phyloP scores from a whole-genome alignment of 495 filamentous ascomycete genomes.

The Aspergillus avenaceus region DNA sequence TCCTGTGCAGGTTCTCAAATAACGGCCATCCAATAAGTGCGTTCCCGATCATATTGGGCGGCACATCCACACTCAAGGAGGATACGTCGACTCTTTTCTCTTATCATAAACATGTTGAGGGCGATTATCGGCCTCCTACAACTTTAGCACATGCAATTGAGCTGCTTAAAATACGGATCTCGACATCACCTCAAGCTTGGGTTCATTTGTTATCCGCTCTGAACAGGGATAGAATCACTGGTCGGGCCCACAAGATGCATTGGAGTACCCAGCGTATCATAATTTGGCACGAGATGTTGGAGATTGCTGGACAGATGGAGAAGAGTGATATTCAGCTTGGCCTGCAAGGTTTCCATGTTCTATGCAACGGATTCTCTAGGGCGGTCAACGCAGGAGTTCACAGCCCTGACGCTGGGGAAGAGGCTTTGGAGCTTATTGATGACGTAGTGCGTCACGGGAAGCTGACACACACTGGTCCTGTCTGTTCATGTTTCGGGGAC shows the following conservation, averaged over 20 bases:
- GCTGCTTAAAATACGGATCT: constrained; percentile 30
- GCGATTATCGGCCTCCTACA: constrained; percentile 20
- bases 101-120: constrained; percentile 7
- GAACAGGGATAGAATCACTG: constrained; percentile 15
- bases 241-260: constrained; percentile 11
- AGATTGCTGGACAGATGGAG: constrained; percentile 36
- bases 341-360: constrained; percentile 36
- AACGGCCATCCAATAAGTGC: constrained; percentile 25
- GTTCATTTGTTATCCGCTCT: constrained; percentile 29
- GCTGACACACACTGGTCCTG: not conserved
- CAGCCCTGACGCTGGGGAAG: constrained; percentile 20
- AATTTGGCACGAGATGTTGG: constrained; percentile 39
- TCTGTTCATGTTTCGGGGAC: constrained; percentile 17
- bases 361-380: constrained; percentile 44
- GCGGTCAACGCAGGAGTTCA: constrained; percentile 31
- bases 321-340: constrained; percentile 33
- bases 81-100: constrained; percentile 19
- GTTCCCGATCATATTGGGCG: constrained; percentile 28
- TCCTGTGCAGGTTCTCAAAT: constrained; percentile 37
- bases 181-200: constrained; percentile 38
- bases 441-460: constrained; percentile 8
- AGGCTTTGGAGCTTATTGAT: constrained; percentile 19
- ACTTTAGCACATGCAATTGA: constrained; percentile 41
- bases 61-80: not conserved
- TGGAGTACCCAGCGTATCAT: constrained; percentile 29